phyloP scores from a whole-genome alignment of 352 stramenopile species.

The Hyaloperonospora arabidopsidis region DNA sequence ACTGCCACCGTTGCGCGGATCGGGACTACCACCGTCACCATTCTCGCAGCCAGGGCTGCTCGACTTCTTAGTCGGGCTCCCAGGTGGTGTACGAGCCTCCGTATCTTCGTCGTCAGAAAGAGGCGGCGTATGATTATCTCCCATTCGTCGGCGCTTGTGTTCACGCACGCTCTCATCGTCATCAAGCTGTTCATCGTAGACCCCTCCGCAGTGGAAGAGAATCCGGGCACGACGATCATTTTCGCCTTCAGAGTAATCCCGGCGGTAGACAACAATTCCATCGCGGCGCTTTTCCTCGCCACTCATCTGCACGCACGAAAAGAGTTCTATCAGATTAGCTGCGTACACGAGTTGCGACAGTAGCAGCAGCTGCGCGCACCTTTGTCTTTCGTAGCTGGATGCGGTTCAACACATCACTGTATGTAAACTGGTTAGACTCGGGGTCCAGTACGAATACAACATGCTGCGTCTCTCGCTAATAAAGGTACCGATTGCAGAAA shows the following conservation, averaged over 20 bases:
- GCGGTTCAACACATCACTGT: constrained; percentile 63
- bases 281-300: constrained; percentile 73
- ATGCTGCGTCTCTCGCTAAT: constrained; percentile 55
- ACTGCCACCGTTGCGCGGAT: constrained; percentile 26
- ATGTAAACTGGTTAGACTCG: constrained; percentile 69
- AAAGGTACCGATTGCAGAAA: constrained; percentile 1
- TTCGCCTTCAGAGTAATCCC: constrained; percentile 66
- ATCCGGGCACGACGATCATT: constrained; percentile 48
- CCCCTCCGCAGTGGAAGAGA: constrained; percentile 50
- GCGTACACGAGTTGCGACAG: background rate
- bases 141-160: constrained; percentile 49
- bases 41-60: constrained; percentile 21
- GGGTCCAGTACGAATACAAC: constrained; percentile 73
- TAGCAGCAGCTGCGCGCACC: constrained; percentile 18
- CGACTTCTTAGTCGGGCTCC: constrained; percentile 4
- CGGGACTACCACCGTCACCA: constrained; percentile 21
- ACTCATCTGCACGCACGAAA: constrained; percentile 30
- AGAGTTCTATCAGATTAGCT: constrained; percentile 2
- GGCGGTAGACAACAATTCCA: constrained; percentile 67
- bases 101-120: constrained; percentile 35
- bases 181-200: constrained; percentile 63
- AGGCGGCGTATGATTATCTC: constrained; percentile 17
- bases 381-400: constrained; percentile 82
- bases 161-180: constrained; percentile 54
- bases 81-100: constrained; percentile 31